Evolutionary conservation across 1,139 yeast genomes (phyloP).

Genomic region (Taiozyma sp.): DNA sequence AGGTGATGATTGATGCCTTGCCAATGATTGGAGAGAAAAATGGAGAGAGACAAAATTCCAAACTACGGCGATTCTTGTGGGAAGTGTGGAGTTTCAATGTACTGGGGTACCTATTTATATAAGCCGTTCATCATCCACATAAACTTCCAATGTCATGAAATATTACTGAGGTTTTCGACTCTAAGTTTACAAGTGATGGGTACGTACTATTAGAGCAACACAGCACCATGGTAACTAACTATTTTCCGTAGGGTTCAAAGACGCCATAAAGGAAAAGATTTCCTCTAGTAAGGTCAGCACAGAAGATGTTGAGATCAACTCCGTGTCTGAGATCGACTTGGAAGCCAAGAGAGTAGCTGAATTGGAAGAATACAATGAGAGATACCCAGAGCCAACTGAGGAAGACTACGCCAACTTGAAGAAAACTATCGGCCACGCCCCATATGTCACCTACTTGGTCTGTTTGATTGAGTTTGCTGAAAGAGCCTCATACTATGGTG

Average conservation of each 20-base stretch:
- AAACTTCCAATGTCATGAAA: background rate
- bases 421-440: slow-evolving; percentile 31
- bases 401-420: slow-evolving; percentile 19
- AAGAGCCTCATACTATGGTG: slow-evolving; percentile 81
- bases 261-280: background rate
- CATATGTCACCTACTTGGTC: slow-evolving; percentile 60
- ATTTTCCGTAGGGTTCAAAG: background rate
- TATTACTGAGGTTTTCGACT: background rate
- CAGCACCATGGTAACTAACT: background rate
- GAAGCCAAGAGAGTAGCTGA: background rate
- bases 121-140: background rate
- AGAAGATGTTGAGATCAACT: slow-evolving; percentile 1
- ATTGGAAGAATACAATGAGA: slow-evolving; percentile 17
- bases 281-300: background rate
- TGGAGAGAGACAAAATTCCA: no score
- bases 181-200: background rate
- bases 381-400: slow-evolving; percentile 22
- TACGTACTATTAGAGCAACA: background rate
- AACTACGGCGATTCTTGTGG: no score
- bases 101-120: background rate
- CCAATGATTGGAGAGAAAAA: no score
- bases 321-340: background rate
- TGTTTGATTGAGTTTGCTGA: slow-evolving; percentile 80
- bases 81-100: no score
- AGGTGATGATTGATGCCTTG: no score